These are phyloP conservation scores for Gnomoniopsis smithogilvyi DNA, from an alignment of 2,329 filamentous ascomycete genomes.

Conservation along the genomic window DNA sequence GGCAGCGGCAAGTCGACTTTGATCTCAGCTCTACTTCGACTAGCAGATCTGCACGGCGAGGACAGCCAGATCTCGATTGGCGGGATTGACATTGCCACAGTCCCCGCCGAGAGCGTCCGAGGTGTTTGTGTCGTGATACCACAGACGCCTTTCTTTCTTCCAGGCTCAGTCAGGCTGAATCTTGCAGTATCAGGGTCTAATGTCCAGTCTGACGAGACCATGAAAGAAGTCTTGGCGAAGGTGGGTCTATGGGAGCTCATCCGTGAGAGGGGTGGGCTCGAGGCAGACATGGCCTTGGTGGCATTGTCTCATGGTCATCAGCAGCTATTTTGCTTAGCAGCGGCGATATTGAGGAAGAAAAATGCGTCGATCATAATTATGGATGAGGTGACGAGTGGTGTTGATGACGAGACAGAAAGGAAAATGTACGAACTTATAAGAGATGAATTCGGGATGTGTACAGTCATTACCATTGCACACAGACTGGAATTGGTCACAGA, in stretches of 20 bases:
- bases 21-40: constrained; percentile 35
- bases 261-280: background rate
- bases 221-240: constrained; percentile 38
- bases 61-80: constrained; percentile 41
- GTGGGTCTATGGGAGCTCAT: constrained; percentile 36
- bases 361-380: constrained; percentile 59
- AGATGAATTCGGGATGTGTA: too few relatives aligned
- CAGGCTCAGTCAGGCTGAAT: background rate
- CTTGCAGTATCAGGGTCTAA: background rate
- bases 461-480: too few relatives aligned
- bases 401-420: background rate
- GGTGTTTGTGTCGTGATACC: constrained; percentile 40
- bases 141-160: constrained; percentile 35
- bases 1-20: constrained; percentile 20
- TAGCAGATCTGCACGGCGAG: constrained; percentile 41
- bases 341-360: constrained; percentile 51
- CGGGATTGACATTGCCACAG: constrained; percentile 31
- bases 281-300: background rate
- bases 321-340: constrained; percentile 48
- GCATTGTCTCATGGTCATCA: background rate
- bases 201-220: constrained; percentile 15
- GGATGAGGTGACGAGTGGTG: constrained; percentile 44
- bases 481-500: too few relatives aligned
- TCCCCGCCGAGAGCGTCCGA: constrained; percentile 25
- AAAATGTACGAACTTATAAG: too few relatives aligned